Percentiles rank a stretch among this genome's conserved stretches.
These are phyloP conservation scores for Wickerhamomyces tratensis DNA, from an alignment of 805 yeast genomes.

Conservation along the genomic window DNA sequence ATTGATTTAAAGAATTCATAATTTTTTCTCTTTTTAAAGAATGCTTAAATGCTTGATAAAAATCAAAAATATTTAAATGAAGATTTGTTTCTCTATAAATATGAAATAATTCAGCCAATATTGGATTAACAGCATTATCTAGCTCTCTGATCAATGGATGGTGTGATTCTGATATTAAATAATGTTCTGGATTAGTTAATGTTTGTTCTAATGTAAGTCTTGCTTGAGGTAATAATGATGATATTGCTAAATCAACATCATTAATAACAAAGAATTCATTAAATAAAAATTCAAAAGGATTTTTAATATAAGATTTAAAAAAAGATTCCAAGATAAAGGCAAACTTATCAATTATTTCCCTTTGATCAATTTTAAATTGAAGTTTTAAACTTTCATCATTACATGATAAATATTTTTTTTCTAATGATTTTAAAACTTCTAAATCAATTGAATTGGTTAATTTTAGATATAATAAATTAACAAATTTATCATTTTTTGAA, in stretches of 20 bases:
- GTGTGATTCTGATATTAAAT: slow-evolving; percentile 7
- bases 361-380: slow-evolving; percentile 13
- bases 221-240: slow-evolving; percentile 33
- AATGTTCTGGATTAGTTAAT: slow-evolving; percentile 28
- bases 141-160: neutral
- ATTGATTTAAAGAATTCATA: slow-evolving; percentile 13
- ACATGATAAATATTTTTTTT: neutral
- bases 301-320: slow-evolving; percentile 6
- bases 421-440: neutral
- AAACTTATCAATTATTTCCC: slow-evolving; percentile 10
- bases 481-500: slow-evolving; percentile 3
- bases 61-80: slow-evolving; percentile 57
- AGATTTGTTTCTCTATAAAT: slow-evolving; percentile 75
- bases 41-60: slow-evolving; percentile 50
- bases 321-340: slow-evolving; percentile 8
- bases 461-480: neutral
- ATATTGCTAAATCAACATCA: slow-evolving; percentile 19
- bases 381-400: slow-evolving; percentile 3
- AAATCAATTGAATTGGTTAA: neutral
- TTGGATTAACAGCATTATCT: slow-evolving; percentile 32
- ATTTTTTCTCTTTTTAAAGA: slow-evolving; percentile 27
- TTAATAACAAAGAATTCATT: slow-evolving; percentile 34
- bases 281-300: slow-evolving; percentile 18
- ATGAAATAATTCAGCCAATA: slow-evolving; percentile 47
- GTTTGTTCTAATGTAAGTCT: slow-evolving; percentile 31